These are phyloP conservation scores for Millerago galiae DNA, from an alignment of 805 yeast species.

Conservation along the genomic window DNA sequence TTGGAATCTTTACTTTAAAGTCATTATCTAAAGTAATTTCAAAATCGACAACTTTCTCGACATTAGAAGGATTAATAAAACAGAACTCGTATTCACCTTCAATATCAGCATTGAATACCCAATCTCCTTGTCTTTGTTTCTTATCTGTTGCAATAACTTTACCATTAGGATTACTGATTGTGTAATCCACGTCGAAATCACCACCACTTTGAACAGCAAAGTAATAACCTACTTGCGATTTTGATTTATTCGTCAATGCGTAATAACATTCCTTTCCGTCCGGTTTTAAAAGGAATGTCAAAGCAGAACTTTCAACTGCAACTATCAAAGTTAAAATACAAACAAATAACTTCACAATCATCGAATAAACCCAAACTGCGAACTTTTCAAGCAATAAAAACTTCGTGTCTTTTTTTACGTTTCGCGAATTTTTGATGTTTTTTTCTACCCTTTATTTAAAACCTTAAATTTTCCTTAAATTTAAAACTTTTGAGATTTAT, in stretches of 20 bases:
- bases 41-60: slow-evolving; percentile 68
- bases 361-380: too few relatives aligned
- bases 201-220: slow-evolving; percentile 67
- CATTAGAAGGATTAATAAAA: slow-evolving; percentile 56
- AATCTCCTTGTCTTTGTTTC: slow-evolving; percentile 60
- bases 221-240: slow-evolving; percentile 61
- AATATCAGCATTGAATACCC: slow-evolving; percentile 45
- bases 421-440: too few relatives aligned
- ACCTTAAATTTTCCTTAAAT: too few relatives aligned
- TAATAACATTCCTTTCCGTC: slow-evolving; percentile 69
- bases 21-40: slow-evolving; percentile 50
- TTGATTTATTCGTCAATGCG: slow-evolving; percentile 54
- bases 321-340: not conserved
- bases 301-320: slow-evolving; percentile 40
- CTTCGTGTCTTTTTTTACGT: too few relatives aligned
- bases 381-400: too few relatives aligned
- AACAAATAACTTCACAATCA: not conserved
- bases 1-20: slow-evolving; percentile 26
- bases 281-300: slow-evolving; percentile 72
- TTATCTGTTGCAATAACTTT: slow-evolving; percentile 39
- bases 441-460: too few relatives aligned
- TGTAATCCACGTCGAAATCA: slow-evolving; percentile 58
- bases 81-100: slow-evolving; percentile 63
- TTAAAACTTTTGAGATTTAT: too few relatives aligned
- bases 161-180: slow-evolving; percentile 51